Base-by-base conservation (phyloP, 257 asterid genomes). In the Petunia secreta region DNA sequence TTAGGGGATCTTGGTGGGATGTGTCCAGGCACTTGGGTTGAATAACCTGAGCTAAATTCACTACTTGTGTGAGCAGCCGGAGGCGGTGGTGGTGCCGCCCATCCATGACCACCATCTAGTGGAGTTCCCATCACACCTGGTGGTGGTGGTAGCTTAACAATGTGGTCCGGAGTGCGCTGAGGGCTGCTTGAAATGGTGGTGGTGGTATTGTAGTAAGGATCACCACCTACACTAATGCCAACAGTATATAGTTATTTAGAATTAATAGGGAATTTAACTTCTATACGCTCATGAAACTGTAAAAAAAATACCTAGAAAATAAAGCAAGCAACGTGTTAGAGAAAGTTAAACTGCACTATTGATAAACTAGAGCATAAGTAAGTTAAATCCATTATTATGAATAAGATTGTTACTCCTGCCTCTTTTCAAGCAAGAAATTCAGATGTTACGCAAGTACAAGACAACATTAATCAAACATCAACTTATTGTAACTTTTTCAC, bases 91-190 rank as follows among this genome's bases (percentile, higher is more conserved):
- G 75, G 76, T 0, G 76, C 14, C 4, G 8, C 59, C 74, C 75
- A 63, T 38, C 63, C 79, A 0, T 74, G 78, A 0, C 5, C 55
- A 4, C 16, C 80, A 41, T 50, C 71, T 7, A 15, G 57, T 0
- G 92, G 86, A 6, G 89, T 74, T 43, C 85, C 89, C 91, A 85
- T 85, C 53, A 80, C 83, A 1, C 93, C 93, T 0, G 89, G 88
- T 1, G 92, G 90, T 2, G 89, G 89, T 2, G 84, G 85, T 50
- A 86, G 82, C 5, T 83, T 82, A 6, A 82, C 76, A 40, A 79
- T 62, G 63, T 85, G 89, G 50, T 85, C 89, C 44, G 71, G 54
- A 10, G 9, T 63, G 15, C 43, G 68, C 1, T 4, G 60, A 48
- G 84, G 81, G 15, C 77, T 68, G 36, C 10, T 63, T 84, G 82